Base-by-base conservation (phyloP, 805 yeast genomes). In the Scheffersomyces stipitis region DNA sequence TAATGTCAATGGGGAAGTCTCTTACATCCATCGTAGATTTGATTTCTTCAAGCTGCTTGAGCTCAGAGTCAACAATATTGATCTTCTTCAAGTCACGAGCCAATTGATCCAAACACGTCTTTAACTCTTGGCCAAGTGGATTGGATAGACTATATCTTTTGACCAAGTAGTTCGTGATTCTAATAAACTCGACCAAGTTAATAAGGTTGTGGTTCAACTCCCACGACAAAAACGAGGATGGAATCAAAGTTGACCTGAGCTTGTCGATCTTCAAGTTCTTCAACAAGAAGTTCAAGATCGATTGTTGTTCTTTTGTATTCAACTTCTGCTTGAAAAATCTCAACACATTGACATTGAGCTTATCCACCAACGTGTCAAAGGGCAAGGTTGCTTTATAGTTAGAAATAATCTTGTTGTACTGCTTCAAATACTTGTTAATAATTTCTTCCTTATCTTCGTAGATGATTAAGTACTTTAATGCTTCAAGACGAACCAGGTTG, bases 401-500 rank as follows among this genome's bases (percentile, higher is more conserved):
- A 5, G 34, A 26, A 18, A 60, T 17, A 17, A 58, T 37, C 40
- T 54, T 61, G 34, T 63, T 64, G 38, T 51, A 52, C 3, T 41
- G 15, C 36, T 52, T 51, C 24, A 63, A 37, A 14, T 51, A 54
- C 5, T 48, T 54, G 30, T 52, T 49, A 38, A 51, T 46, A 27
- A 51, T 48, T 23, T 48, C 51, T 6, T 60, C 53, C 3, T 59
- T 49, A 6, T 55, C 61, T 28, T 54, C 62, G 34, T 60, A 62
- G 10, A 75, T 40, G 3, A 76, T 48, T 8, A 74, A 48, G 42
- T 75, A 74, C 41, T 59, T 62, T 15, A 73, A 46, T 24, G 64
- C 50, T 35, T 64, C 54, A 15, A 70, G 48, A 31, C 59, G 58
- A 15, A 75, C 30, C 12, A 34, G 18, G 24, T 4, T n/a, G 12